Evolutionary conservation across 495 filamentous ascomycete species (phyloP).

Genomic region (Hypoxylon cercidicola): DNA sequence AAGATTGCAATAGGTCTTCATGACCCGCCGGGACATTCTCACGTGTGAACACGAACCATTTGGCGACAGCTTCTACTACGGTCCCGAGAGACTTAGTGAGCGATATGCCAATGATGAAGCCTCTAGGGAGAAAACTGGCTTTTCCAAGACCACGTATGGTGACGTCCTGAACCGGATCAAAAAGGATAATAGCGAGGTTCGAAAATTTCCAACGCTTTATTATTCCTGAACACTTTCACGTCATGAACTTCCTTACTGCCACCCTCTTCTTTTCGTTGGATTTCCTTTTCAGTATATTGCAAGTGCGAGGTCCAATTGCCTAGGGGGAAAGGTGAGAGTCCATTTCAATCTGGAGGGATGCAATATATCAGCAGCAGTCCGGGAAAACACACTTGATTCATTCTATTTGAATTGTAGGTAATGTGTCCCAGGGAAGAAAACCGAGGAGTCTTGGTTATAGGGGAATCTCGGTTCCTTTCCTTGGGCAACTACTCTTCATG

Average conservation of each 20-base stretch:
- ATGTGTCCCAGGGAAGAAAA: too few relatives aligned
- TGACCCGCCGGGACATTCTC: conserved; percentile 85
- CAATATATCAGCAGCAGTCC: background rate
- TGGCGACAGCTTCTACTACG: conserved; percentile 95
- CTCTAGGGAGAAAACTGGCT: conserved; percentile 76
- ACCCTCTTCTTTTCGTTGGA: conserved; percentile 4
- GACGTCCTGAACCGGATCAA: conserved; percentile 79
- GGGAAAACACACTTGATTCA: background rate
- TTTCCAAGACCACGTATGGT: conserved; percentile 77
- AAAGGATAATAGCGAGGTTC: conserved; percentile 67
- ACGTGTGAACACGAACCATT: conserved; percentile 93
- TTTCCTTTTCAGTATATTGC: conserved; percentile 14
- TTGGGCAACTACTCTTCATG: background rate
- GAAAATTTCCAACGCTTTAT: conserved; percentile 26
- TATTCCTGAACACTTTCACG: conserved; percentile 11
- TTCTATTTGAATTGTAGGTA: background rate
- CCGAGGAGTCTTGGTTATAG: too few relatives aligned
- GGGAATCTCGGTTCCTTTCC: background rate
- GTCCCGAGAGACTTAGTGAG: conserved; percentile 82
- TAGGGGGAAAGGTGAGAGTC: conserved; percentile 3
- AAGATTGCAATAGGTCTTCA: conserved; percentile 76
- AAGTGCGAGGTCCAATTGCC: conserved; percentile 21
- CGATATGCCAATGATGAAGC: conserved; percentile 79
- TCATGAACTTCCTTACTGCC: background rate
- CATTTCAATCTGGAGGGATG: conserved; percentile 3